phyloP scores from a whole-genome alignment of 2,329 filamentous ascomycete genomes.

The Aspergillus pseudonomiae region DNA sequence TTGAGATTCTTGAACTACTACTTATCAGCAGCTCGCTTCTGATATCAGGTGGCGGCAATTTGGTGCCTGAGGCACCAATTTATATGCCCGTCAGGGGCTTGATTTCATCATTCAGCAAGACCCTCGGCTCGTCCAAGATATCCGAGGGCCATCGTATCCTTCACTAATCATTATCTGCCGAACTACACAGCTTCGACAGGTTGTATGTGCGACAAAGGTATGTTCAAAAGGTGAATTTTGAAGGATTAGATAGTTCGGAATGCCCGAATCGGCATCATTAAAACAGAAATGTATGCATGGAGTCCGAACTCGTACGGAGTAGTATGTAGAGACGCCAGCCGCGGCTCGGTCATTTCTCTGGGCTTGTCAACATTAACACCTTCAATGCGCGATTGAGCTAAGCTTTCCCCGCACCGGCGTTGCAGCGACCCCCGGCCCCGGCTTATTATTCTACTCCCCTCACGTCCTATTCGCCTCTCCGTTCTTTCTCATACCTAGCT shows the following conservation, averaged over 20 bases:
- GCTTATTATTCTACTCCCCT: conserved; percentile 1
- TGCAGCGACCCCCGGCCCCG: background rate
- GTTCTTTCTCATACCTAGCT: background rate
- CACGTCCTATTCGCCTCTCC: background rate
- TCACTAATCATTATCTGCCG: background rate
- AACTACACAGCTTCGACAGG: background rate
- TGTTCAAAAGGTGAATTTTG: background rate
- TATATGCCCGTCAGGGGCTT: background rate
- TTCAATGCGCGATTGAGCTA: background rate
- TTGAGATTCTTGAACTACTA: too few relatives aligned
- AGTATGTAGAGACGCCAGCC: background rate
- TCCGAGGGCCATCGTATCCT: background rate
- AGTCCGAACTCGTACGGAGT: background rate
- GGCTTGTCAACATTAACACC: too few relatives aligned
- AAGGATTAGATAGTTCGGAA: background rate
- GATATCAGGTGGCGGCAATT: too few relatives aligned
- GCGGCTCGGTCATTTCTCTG: background rate
- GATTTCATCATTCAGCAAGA: background rate
- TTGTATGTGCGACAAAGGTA: background rate
- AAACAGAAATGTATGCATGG: background rate
- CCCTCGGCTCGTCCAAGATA: background rate
- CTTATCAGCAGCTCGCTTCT: too few relatives aligned
- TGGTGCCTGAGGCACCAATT: too few relatives aligned
- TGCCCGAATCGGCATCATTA: background rate
- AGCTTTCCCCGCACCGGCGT: conserved; percentile 19